phyloP scores from a whole-genome alignment of 352 stramenopile genomes.

The Globisporangium radiosum region DNA sequence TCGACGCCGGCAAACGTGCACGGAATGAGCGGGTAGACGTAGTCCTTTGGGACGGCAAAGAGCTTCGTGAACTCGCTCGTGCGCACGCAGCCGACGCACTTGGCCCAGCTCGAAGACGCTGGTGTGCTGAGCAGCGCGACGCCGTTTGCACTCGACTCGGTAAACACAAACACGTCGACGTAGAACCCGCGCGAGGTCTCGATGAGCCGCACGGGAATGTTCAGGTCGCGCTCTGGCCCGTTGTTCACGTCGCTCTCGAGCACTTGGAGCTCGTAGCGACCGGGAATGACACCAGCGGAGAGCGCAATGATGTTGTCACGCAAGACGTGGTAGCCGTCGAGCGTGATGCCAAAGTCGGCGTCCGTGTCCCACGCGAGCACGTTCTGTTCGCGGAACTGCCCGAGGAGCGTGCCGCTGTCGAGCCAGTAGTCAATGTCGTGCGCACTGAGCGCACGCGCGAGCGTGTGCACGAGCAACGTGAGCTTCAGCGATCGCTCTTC shows the following conservation, averaged over 20 bases:
- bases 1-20: constrained; percentile 40
- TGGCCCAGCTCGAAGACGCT: constrained; percentile 34
- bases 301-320: constrained; percentile 20
- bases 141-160: constrained; percentile 21
- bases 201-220: constrained; percentile 50
- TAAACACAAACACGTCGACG: constrained; percentile 59
- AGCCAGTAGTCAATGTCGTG: constrained; percentile 58
- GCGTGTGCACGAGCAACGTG: constrained; percentile 29
- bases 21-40: constrained; percentile 40
- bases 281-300: constrained; percentile 1
- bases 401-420: constrained; percentile 54
- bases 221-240: constrained; percentile 31
- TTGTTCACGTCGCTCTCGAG: constrained; percentile 31
- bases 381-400: constrained; percentile 39
- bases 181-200: constrained; percentile 58
- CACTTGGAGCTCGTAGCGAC: constrained; percentile 41
- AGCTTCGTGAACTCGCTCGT: constrained; percentile 22
- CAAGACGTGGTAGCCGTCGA: constrained; percentile 31
- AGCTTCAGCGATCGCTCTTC: constrained; percentile 32
- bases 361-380: constrained; percentile 52
- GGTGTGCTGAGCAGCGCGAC: constrained; percentile 29
- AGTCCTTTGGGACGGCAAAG: constrained; percentile 31
- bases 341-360: constrained; percentile 47
- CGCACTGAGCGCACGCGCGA: constrained; percentile 30
- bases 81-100: constrained; percentile 38